Conservation (phyloP, 2,329 filamentous ascomycete genomes). For the Xylaria sp. region DNA sequence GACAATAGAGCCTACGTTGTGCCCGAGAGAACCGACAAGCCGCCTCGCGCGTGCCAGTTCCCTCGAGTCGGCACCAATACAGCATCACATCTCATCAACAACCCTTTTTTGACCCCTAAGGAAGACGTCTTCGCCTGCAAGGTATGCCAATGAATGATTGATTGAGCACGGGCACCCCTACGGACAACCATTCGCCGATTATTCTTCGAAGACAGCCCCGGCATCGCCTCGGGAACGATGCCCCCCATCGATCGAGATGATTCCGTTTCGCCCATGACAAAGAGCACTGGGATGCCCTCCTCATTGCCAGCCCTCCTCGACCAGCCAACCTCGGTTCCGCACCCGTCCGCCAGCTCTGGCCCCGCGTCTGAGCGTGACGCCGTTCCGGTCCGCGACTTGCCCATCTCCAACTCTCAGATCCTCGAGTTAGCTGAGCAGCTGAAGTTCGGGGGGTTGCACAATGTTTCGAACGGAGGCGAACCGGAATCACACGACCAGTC, state of each 20-base stretch:
- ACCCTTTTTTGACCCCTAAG: background rate
- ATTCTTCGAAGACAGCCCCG: background rate
- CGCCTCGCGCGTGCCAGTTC: background rate
- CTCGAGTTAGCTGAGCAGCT: conserved; percentile 37
- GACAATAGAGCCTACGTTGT: background rate
- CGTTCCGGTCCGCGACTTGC: conserved; percentile 37
- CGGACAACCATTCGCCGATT: background rate
- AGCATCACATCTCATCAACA: background rate
- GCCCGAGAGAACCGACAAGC: conserved; percentile 1
- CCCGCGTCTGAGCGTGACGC: conserved; percentile 38
- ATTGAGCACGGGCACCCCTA: conserved; percentile 3
- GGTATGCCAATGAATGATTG: background rate
- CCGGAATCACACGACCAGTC: conserved; percentile 48
- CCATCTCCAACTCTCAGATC: conserved; percentile 42
- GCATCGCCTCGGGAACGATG: conserved; percentile 38
- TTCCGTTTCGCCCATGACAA: conserved; percentile 52
- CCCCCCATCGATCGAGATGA: conserved; percentile 45
- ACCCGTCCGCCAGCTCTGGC: conserved; percentile 44
- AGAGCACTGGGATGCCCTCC: conserved; percentile 45
- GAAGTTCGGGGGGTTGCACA: conserved; percentile 44
- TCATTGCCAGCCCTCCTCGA: conserved; percentile 37
- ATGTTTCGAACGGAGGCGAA: conserved; percentile 53
- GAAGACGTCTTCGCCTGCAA: background rate
- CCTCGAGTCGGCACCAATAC: conserved; percentile 2
- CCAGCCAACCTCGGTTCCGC: conserved; percentile 40